Conservation (phyloP, 108 stramenopile genomes). For the Pelagomonas calceolata region DNA sequence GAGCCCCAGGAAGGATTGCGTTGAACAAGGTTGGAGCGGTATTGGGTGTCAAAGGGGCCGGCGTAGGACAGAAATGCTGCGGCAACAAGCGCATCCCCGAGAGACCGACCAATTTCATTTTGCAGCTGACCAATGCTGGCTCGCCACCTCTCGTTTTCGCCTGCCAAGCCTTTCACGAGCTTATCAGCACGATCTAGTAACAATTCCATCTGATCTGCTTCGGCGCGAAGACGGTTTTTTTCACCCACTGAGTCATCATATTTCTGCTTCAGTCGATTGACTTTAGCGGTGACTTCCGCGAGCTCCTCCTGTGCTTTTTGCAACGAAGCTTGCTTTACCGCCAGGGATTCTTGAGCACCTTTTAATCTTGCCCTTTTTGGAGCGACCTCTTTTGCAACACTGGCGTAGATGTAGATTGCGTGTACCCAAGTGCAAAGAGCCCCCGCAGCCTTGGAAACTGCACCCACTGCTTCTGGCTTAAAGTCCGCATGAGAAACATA, state of each 20-base stretch:
- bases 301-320: slow-evolving; percentile 42
- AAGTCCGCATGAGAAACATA: slow-evolving; percentile 39
- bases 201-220: slow-evolving; percentile 39
- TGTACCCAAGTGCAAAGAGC: slow-evolving; percentile 58
- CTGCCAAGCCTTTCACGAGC: slow-evolving; percentile 44
- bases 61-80: slow-evolving; percentile 53
- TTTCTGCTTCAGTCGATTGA: slow-evolving; percentile 20
- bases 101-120: slow-evolving; percentile 20
- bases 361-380: slow-evolving; percentile 47
- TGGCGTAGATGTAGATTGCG: slow-evolving; percentile 53
- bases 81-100: slow-evolving; percentile 47
- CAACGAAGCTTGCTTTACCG: slow-evolving; percentile 36
- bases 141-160: slow-evolving; percentile 52
- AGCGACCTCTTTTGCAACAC: slow-evolving; percentile 50
- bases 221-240: slow-evolving; percentile 44
- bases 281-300: slow-evolving; percentile 41
- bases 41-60: slow-evolving; percentile 49
- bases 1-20: too few species aligned
- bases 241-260: slow-evolving; percentile 30
- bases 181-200: slow-evolving; percentile 49
- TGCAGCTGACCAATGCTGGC: slow-evolving; percentile 29
- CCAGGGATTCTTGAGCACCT: slow-evolving; percentile 38
- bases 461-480: slow-evolving; percentile 37
- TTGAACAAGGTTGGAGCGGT: slow-evolving; percentile 31
- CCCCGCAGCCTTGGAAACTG: slow-evolving; percentile 41